Base-by-base conservation (phyloP, 768 basidiomycete genomes). In the Podaxis carcinomalis region DNA sequence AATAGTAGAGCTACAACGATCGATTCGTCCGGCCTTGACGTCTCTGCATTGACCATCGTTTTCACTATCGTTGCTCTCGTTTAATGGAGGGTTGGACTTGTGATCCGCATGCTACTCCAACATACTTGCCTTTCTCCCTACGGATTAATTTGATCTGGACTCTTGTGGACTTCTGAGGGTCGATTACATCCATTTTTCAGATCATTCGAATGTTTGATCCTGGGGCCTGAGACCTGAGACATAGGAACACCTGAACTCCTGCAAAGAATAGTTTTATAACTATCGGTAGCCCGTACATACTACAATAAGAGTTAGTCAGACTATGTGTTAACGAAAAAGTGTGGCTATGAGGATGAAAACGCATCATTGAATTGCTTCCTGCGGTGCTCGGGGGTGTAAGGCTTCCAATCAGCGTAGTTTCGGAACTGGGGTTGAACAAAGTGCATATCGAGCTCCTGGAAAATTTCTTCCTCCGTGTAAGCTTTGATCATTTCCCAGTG, bases 401-500 rank as follows among this genome's bases (percentile, higher is more conserved):
- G 25, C 14, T 4, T n/a, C 51, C 51, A 52, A 16, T 19, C 51
- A 11, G 6, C 3, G 32, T 32, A 68, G 53, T 66, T 72, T 51
- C 69, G 61, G 61, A 60, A 57, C 14, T 61, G 56, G 0, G 70
- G 70, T 19, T 65, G 63, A 32, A 73, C 52, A 51, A 64, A 66
- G 5, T 64, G 42, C 42, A 19, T 73, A 0, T 77, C 78, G 35
- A 85, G 67, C 56, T 78, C 72, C 4, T 66, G 66, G 56, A 85
- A 69, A 13, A 85, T 74, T 7, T 72, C 73, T 56, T 79, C 73
- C 68, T 85, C 84, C 32, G 74, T 78, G 23, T 72, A 63, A 2
- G 76, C 74, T 25, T 73, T 71, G 11, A 82, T 61, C 32, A 83
- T 72, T 52, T 79, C 77, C 83, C 83, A 84, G 52, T 74, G 25